Conservation (phyloP, 2,329 filamentous ascomycete species). For the Tolypocladium amazonense region DNA sequence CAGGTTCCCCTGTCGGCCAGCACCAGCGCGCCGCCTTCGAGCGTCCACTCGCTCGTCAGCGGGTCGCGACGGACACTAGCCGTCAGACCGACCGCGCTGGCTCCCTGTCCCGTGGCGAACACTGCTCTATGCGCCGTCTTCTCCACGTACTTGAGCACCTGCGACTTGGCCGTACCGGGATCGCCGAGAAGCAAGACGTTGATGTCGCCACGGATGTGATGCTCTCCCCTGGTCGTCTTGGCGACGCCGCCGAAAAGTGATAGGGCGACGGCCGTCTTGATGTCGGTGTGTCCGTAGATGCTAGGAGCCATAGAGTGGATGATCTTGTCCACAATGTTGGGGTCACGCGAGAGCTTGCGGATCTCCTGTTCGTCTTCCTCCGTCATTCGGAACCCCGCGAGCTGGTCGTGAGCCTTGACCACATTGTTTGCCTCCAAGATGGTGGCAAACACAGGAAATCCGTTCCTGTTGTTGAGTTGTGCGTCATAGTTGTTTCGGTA, state of each 20-base stretch:
- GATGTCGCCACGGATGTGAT: constrained; percentile 92
- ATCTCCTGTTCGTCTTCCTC: constrained; percentile 93
- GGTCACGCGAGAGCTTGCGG: constrained; percentile 76
- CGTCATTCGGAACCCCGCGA: constrained; percentile 90
- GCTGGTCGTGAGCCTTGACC: constrained; percentile 92
- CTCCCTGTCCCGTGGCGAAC: constrained; percentile 95
- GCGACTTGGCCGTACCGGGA: constrained; percentile 94
- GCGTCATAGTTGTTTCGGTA: constrained; percentile 99
- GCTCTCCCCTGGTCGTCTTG: constrained; percentile 80
- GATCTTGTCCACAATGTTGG: constrained; percentile 85
- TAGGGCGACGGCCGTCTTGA: constrained; percentile 92
- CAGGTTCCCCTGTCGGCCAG: constrained; percentile 91
- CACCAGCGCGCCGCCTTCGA: constrained; percentile 91
- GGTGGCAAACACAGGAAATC: constrained; percentile 95
- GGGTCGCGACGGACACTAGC: constrained; percentile 93
- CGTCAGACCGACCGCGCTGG: constrained; percentile 93
- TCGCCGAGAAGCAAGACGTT: constrained; percentile 95
- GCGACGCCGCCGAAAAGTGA: constrained; percentile 92
- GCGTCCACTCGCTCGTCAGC: constrained; percentile 91
- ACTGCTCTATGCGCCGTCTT: constrained; percentile 95
- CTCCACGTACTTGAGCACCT: constrained; percentile 94
- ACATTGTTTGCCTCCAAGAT: constrained; percentile 96
- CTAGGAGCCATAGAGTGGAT: constrained; percentile 89
- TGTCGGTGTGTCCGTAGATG: constrained; percentile 92
- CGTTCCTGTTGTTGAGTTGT: constrained; percentile 95